Base-by-base conservation (phyloP, 768 basidiomycete species). In the Mycena albidolilacea region DNA sequence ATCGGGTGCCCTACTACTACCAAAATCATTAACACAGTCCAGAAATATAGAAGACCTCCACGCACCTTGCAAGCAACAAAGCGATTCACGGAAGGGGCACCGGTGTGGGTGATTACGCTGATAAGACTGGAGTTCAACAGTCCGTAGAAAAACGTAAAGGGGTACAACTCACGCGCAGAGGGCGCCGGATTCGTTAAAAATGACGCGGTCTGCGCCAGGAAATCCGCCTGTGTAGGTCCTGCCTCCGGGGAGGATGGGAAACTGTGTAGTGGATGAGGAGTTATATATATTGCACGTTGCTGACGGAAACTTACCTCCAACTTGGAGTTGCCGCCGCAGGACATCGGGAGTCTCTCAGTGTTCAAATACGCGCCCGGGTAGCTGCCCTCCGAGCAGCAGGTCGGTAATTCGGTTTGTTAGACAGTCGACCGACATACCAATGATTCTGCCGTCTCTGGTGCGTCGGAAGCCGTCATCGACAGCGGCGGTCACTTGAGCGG, bases 101-200 rank as follows among this genome's bases (percentile, higher is more conserved):
- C 77, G 19, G 77, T 78, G 71, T 78, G 77, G 12, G 77, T 78
- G 48, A 77, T 48, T 37, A 78, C 77, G 11, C 77, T 78, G 66
- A 5, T 17, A 57, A 3, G 1, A 30, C 30, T 30, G 30, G 30
- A 30, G 30, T 63, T 46, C n/a, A 54, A 11, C 35, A 19, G 19
- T 10, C 30, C 44, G 4, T 30, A 19, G 8, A 48, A 1, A 50
- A 7, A n/a, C 41, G 1, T 39, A 54, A 58, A 14, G n/a, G 37
- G 30, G 30, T 21, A 15, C 15, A 37, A 74, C 78, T 35, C 43
- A 79, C 78, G 78, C 78, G 78, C 78, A 79, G 68, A 77, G 77
- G 11, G 74, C 77, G n/a, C 78, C 78, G 9, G 65, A 72, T 7
- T 68, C 69, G 62, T 76, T 76, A 72, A 79, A 79, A 9, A 79